phyloP scores from a whole-genome alignment of 129 eudicot species.

The Artemisia annua region DNA sequence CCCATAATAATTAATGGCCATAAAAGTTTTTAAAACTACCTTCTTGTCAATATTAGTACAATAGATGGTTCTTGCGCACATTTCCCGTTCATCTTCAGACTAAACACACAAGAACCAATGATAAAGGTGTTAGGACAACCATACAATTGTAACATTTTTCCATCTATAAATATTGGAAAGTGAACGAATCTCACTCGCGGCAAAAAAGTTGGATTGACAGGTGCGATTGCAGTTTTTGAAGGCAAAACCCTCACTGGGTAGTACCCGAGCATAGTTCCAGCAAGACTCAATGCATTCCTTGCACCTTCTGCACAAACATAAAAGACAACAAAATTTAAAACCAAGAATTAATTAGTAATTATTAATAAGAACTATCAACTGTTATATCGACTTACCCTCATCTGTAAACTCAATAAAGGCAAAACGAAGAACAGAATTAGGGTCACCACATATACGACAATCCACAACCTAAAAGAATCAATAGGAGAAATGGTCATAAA shows the following conservation, averaged over 20 bases:
- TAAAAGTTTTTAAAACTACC: slow-evolving; percentile 30
- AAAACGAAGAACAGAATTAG: slow-evolving; percentile 96
- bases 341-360: background rate
- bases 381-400: slow-evolving; percentile 57
- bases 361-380: background rate
- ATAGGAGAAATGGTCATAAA: background rate
- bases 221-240: slow-evolving; percentile 98
- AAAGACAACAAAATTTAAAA: slow-evolving; percentile 26
- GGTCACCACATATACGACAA: slow-evolving; percentile 99
- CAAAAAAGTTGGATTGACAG: slow-evolving; percentile 94
- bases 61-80: slow-evolving; percentile 89
- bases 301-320: slow-evolving; percentile 81
- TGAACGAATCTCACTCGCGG: slow-evolving; percentile 64
- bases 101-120: slow-evolving; percentile 23
- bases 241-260: slow-evolving; percentile 96
- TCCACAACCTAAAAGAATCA: slow-evolving; percentile 76
- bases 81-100: slow-evolving; percentile 94
- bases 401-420: slow-evolving; percentile 96
- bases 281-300: slow-evolving; percentile 82
- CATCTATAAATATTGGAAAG: background rate
- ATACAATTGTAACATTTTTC: background rate
- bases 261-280: slow-evolving; percentile 97
- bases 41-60: slow-evolving; percentile 84
- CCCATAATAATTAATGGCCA: background rate
- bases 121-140: background rate